Conservation (phyloP, 169 alveolate genomes). For the Eimeria brunetti region DNA sequence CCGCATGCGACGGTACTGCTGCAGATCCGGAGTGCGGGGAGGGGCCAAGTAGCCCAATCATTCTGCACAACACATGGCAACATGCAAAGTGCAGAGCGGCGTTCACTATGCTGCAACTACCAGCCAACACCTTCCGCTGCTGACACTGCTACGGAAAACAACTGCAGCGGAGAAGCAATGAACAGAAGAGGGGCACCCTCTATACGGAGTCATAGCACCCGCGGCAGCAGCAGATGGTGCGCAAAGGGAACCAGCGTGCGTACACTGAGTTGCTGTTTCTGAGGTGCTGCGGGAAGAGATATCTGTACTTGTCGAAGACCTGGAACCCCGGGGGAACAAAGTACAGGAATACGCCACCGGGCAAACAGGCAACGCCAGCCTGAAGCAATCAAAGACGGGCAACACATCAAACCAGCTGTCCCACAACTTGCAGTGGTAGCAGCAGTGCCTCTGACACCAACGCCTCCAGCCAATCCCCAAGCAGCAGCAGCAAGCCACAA, state of each 20-base stretch:
- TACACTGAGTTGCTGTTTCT: slow-evolving; percentile 60
- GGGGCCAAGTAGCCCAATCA: slow-evolving; percentile 64
- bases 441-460: neutral
- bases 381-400: neutral
- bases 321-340: slow-evolving; percentile 62
- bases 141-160: neutral
- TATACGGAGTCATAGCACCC: neutral
- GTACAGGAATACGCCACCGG: slow-evolving; percentile 46
- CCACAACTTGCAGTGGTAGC: neutral
- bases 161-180: neutral
- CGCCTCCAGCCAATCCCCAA: neutral
- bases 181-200: neutral
- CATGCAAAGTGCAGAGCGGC: neutral
- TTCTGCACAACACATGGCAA: neutral
- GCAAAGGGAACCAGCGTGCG: neutral
- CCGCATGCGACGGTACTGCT: slow-evolving; percentile 15
- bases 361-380: slow-evolving; percentile 60
- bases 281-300: slow-evolving; percentile 62
- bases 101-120: neutral
- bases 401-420: neutral
- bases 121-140: neutral
- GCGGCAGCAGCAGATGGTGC: neutral
- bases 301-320: slow-evolving; percentile 60
- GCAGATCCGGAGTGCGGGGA: slow-evolving; percentile 35
- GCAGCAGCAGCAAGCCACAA: neutral